Evolutionary conservation across 352 stramenopile species (phyloP).

Genomic region (Peronospora belbahrii): DNA sequence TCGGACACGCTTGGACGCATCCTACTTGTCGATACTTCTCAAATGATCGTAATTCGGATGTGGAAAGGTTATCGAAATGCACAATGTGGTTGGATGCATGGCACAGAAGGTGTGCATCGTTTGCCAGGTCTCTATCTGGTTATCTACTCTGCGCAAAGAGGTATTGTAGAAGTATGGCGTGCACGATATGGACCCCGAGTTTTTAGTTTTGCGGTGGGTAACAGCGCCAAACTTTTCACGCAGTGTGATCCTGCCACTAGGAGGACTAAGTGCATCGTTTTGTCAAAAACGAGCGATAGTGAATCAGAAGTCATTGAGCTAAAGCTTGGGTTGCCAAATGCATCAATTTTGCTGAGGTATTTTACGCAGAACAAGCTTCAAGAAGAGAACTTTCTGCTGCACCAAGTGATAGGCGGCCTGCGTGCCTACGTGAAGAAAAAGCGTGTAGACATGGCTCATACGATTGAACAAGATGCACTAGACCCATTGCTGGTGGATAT

Average conservation of each 20-base stretch:
- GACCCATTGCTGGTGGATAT: conserved; percentile 60
- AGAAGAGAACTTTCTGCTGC: conserved; percentile 79
- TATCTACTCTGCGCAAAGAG: conserved; percentile 77
- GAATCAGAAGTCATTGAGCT: conserved; percentile 55
- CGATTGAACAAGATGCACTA: conserved; percentile 44
- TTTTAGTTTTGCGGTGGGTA: conserved; percentile 64
- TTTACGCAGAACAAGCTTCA: conserved; percentile 82
- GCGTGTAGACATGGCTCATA: conserved; percentile 24
- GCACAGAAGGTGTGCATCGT: conserved; percentile 38
- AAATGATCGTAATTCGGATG: conserved; percentile 79
- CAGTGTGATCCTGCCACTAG: conserved; percentile 30
- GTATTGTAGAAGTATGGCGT: conserved; percentile 80
- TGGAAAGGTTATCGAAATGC: conserved; percentile 86
- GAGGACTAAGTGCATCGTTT: conserved; percentile 45
- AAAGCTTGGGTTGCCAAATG: conserved; percentile 42
- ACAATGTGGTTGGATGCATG: conserved; percentile 78
- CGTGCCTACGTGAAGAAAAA: conserved; percentile 72
- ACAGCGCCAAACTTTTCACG: conserved; percentile 60
- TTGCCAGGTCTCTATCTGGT: conserved; percentile 65
- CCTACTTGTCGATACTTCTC: conserved; percentile 65
- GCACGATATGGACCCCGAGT: conserved; percentile 66
- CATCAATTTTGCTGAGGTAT: conserved; percentile 71
- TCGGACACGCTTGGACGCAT: conserved; percentile 71
- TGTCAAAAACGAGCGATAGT: conserved; percentile 27
- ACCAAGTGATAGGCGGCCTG: conserved; percentile 67